Conservation (phyloP, 1,284 basidiomycete genomes). For the Leccinum huronense region DNA sequence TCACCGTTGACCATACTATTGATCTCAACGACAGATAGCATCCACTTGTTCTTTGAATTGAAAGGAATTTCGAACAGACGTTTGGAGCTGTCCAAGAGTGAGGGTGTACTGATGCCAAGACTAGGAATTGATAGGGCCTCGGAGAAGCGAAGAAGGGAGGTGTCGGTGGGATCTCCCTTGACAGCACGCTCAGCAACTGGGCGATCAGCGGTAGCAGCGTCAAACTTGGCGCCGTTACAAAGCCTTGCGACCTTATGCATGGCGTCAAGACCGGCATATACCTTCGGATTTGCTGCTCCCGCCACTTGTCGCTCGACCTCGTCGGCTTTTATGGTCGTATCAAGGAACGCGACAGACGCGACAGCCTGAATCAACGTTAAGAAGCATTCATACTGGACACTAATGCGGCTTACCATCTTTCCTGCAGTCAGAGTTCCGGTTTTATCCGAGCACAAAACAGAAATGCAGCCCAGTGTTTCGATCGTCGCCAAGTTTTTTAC, state of each 20-base stretch:
- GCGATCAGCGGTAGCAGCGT: constrained; percentile 34
- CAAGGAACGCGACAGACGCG: constrained; percentile 44
- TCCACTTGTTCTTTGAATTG: constrained; percentile 68
- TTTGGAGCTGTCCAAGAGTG: constrained; percentile 30
- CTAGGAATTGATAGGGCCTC: constrained; percentile 41
- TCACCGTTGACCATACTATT: no score
- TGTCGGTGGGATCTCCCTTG: constrained; percentile 66
- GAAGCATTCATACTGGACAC: no score
- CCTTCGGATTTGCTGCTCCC: constrained; percentile 9
- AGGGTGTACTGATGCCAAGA: constrained; percentile 22
- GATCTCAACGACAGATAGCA: no score
- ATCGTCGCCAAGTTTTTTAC: constrained; percentile 58
- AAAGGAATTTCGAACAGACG: constrained; percentile 53
- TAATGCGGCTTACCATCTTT: constrained; percentile 34
- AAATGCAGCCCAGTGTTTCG: constrained; percentile 60
- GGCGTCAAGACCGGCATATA: constrained; percentile 28
- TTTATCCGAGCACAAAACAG: constrained; percentile 59
- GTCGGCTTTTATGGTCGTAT: constrained; percentile 32
- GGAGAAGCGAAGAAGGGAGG: constrained; percentile 59
- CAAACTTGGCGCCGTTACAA: constrained; percentile 64
- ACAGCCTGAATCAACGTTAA: constrained; percentile 42
- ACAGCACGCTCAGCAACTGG: constrained; percentile 46
- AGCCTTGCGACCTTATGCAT: constrained; percentile 50
- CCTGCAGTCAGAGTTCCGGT: constrained; percentile 47
- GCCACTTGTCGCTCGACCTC: constrained; percentile 33